These are phyloP conservation scores for Pseudocercospora fuligena DNA, from an alignment of 2,329 filamentous ascomycete genomes.

Conservation along the genomic window DNA sequence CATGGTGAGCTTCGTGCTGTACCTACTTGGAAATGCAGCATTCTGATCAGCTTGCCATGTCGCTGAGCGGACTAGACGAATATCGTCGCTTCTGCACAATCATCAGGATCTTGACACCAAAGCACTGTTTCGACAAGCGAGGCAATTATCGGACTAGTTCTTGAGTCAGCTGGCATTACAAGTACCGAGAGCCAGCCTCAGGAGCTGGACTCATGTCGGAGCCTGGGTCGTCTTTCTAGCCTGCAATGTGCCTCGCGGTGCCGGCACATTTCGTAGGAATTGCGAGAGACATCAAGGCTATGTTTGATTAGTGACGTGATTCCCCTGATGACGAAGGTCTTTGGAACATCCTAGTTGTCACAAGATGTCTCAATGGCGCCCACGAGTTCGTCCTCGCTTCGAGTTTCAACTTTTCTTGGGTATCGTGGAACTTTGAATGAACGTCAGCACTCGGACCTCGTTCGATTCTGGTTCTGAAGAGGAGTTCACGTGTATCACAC, in stretches of 20 bases:
- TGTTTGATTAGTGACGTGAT: not conserved
- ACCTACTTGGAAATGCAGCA: too few relatives aligned
- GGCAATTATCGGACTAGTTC: not conserved
- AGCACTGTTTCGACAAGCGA: not conserved
- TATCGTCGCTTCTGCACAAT: not conserved
- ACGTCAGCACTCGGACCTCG: not conserved
- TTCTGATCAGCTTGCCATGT: too few relatives aligned
- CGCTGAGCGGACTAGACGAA: not conserved
- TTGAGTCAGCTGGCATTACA: not conserved
- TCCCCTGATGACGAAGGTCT: not conserved
- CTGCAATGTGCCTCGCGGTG: not conserved
- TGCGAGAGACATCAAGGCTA: not conserved
- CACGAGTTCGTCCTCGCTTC: not conserved
- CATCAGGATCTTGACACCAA: not conserved
- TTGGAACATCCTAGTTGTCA: not conserved
- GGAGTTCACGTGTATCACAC: not conserved
- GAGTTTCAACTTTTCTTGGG: not conserved
- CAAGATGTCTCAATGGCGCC: not conserved
- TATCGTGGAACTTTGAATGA: slow-evolving; percentile 6
- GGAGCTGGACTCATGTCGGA: not conserved
- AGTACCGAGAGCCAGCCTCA: not conserved
- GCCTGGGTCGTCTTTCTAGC: not conserved
- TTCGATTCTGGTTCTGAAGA: not conserved
- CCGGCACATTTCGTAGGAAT: not conserved
- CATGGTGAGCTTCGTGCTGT: too few relatives aligned